Base-by-base conservation (phyloP, 805 yeast species). In the Yarrowia alimentaria region DNA sequence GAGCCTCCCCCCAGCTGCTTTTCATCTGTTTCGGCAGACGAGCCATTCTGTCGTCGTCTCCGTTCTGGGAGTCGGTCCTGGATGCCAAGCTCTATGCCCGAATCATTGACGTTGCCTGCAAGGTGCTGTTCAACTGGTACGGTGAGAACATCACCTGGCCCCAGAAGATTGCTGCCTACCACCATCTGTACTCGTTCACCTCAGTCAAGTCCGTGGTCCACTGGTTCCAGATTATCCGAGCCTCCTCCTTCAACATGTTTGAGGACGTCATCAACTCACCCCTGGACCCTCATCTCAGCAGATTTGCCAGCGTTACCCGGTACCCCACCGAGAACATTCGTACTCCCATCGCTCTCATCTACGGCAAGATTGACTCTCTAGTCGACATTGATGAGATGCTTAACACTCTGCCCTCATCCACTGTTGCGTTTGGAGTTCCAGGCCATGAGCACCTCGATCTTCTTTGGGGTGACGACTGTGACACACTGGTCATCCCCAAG, bases 141-240 rank as follows among this genome's bases (percentile, higher is more conserved):
- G 77, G 90, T 6, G 33, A 56, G 5, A 87, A 91, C 66, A 91
- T 93, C 57, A 68, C 79, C 25, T 71, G 75, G 53, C 67, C 78
- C 31, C 96, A 90, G 65, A 91, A 90, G 62, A 68, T 80, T 40
- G 75, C 85, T n/a, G 77, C 86, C 12, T 91, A 87, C 65, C 79
- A 87, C 13, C 97, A 93, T 64, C 71, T 91, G 51, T 91, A 90
- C 68, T 85, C 96, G 1, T 84, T 95, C 17, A 88, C 98, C 0
- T 80, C 90, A 2, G 98, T 90, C 19, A 91, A 90, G 65, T 78
- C 85, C 8, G 89, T 88, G 35, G 97, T 89, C n/a, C 96, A 88
- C 66, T 88, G 96, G 96, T 87, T 88, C 61, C 96, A 88, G 67
- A 90, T 91, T 49, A 85, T 91, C 55, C 74, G 83, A 48, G 74